Percentiles rank a stretch among this genome's conserved stretches.
Evolutionary conservation across 169 alveolate species (phyloP).

Genomic region (Plasmodium falciparum): DNA sequence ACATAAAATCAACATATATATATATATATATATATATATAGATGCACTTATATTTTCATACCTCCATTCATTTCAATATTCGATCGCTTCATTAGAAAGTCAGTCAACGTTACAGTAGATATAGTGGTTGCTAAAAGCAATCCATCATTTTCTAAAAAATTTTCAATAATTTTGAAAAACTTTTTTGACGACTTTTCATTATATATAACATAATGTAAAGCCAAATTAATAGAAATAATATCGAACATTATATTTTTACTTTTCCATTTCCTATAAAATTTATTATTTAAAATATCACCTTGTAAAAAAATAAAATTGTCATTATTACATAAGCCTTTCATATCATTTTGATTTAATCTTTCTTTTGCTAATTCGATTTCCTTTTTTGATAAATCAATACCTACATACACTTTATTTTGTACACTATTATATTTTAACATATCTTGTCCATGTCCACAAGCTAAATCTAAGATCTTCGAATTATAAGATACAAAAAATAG

Average conservation of each 20-base stretch:
- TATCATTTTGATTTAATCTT: slow-evolving; percentile 81
- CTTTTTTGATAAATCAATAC: slow-evolving; percentile 90
- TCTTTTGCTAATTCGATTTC: slow-evolving; percentile 91
- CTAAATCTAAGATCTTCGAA: slow-evolving; percentile 88
- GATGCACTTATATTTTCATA: not conserved
- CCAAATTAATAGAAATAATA: slow-evolving; percentile 92
- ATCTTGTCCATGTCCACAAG: slow-evolving; percentile 94
- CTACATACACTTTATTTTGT: slow-evolving; percentile 87
- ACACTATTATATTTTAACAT: slow-evolving; percentile 89
- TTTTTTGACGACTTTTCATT: slow-evolving; percentile 90
- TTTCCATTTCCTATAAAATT: slow-evolving; percentile 72
- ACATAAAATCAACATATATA: not conserved
- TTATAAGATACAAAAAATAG: slow-evolving; percentile 79
- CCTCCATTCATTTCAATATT: slow-evolving; percentile 26
- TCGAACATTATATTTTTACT: slow-evolving; percentile 74
- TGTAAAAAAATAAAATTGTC: slow-evolving; percentile 65
- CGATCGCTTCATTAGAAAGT: slow-evolving; percentile 59
- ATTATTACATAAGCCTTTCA: slow-evolving; percentile 65
- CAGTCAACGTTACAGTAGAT: slow-evolving; percentile 61
- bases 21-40: not conserved
- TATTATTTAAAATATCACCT: slow-evolving; percentile 75
- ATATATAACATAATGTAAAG: slow-evolving; percentile 93
- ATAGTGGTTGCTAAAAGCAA: slow-evolving; percentile 52
- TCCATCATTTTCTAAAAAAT: slow-evolving; percentile 70
- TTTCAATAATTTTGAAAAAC: slow-evolving; percentile 86